phyloP scores from a whole-genome alignment of 148 eudicot species.

The Nepenthes gracilis region DNA sequence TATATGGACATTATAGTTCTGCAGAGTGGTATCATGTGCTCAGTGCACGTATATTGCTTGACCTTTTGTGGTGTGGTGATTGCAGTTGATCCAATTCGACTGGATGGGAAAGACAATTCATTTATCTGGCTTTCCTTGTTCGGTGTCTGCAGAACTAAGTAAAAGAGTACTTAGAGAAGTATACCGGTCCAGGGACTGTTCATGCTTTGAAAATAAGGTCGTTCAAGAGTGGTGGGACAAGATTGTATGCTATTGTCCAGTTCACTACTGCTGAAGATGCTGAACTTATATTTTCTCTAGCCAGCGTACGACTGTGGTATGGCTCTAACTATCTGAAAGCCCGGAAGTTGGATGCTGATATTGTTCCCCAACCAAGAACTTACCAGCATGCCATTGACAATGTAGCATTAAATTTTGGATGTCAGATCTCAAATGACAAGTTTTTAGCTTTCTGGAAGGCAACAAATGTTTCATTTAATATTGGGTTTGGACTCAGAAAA shows the following conservation, averaged over 20 bases:
- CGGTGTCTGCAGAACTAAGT: slow-evolving; percentile 17
- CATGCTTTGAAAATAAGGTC: slow-evolving; percentile 27
- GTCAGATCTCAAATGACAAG: slow-evolving; percentile 28
- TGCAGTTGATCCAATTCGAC: neutral
- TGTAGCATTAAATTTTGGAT: slow-evolving; percentile 26
- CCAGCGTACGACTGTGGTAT: slow-evolving; percentile 21
- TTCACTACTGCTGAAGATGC: slow-evolving; percentile 17
- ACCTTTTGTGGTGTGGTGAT: no score
- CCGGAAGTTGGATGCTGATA: slow-evolving; percentile 24
- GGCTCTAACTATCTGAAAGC: slow-evolving; percentile 17
- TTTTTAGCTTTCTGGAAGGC: slow-evolving; percentile 17
- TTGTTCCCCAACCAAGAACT: slow-evolving; percentile 31
- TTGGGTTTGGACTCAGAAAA: slow-evolving; percentile 25
- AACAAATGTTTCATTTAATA: slow-evolving; percentile 13
- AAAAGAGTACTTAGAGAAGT: slow-evolving; percentile 17
- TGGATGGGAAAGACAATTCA: slow-evolving; percentile 33
- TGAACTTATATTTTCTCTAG: slow-evolving; percentile 7
- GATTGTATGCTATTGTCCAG: slow-evolving; percentile 26
- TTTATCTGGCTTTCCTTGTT: slow-evolving; percentile 30
- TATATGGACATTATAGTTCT: no score
- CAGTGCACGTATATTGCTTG: no score
- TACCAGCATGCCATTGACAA: slow-evolving; percentile 11
- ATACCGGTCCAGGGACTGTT: slow-evolving; percentile 21
- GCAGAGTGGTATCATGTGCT: no score
- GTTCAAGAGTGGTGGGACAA: slow-evolving; percentile 21